Base-by-base conservation (phyloP, 1,284 basidiomycete species). In the Wolfiporia cocos region DNA sequence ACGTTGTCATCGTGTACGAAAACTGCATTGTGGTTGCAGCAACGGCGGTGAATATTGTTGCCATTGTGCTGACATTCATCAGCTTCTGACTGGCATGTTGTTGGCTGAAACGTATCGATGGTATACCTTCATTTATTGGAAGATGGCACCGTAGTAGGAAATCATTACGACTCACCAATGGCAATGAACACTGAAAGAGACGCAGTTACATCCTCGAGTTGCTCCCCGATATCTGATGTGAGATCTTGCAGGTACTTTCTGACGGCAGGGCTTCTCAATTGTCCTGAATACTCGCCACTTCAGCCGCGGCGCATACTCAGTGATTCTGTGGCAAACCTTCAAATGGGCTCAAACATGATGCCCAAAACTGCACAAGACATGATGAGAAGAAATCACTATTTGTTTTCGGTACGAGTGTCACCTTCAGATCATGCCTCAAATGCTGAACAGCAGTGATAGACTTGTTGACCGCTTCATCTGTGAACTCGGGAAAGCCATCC, bases 21-120 rank as follows among this genome's bases (percentile, higher is more conserved):
- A 79, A 83, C 52, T 85, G 82, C 49, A 85, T 60, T 0, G 79
- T 82, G 4, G 78, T 81, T 19, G 80, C 83, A 1, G 82, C 85
- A 46, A 86, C 83, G 17, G 80, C 82, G 21, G 78, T 81, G 62
- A 87, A 86, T 64, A 87, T 86, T 38, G 83, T 87, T 26, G 83
- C 82, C 9, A 86, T 79, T 10, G 81, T 84, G 29, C 79, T 83
- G 34, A 84, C 64, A 50, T 84, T 86, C 26, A 84, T 71, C 4
- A 86, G 65, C 49, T 83, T 85, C 29, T 48, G 69, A 7, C 81
- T 80, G 4, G 74, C 80, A 51, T 85, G 82, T 48, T 81, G 77
- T 58, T 87, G 83, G 0, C 78, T 78, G 50, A 83, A 84, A 32
- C 81, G 75, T 50, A 87, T 86, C 1, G 80, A 81, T 14, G 82